Evolutionary conservation across 2,329 filamentous ascomycete genomes (phyloP), one percentile per base, ranked within the genome.

Genomic region (Talaromyces pinophilus): DNA sequence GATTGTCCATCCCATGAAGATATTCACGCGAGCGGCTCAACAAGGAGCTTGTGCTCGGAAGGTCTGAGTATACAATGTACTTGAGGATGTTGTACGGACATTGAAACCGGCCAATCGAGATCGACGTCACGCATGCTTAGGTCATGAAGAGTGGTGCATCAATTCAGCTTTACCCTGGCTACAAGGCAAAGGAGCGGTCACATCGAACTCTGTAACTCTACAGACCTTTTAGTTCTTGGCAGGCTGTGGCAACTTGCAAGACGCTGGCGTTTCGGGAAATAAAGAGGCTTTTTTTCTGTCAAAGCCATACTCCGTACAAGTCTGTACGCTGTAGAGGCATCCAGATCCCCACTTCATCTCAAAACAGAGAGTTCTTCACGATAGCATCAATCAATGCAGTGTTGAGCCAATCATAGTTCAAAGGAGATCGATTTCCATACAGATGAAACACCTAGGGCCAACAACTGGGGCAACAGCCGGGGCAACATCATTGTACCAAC

Each of bases 21-120:
- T 19, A 33, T 54, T 54, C 28, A 30, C 48, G 33, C 50, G 15
- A 19, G 52, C 28, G 19, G n/a, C 30, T 38, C 28, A 57, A 15
- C 52, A 38, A 38, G 52, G 30, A 57, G 33, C n/a, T 22, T 44
- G 17, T 38, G 33, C 33, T 57, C 19, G 33, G 19, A 15, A 25
- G n/a, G 15, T 38, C 54, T n/a, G 54, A 57, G 33, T 38, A 25
- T 35, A 57, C 30, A 38, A 15, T 38, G 10, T 38, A 13, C 10
- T 57, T 35, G 54, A 55, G 30, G 30, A 57, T 7, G 5, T 57
- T 57, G 54, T 57, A 38, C 33, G 30, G 54, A 55, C 19, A 57
- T 25, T 57, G 19, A 13, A 35, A 25, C 33, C 33, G 33, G 33
- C 54, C 54, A 57, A 57, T 57, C 54, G 40, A 35, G 30, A 57